phyloP scores from a whole-genome alignment of 139 green algal genomes.

The Chlorella vulgaris region DNA sequence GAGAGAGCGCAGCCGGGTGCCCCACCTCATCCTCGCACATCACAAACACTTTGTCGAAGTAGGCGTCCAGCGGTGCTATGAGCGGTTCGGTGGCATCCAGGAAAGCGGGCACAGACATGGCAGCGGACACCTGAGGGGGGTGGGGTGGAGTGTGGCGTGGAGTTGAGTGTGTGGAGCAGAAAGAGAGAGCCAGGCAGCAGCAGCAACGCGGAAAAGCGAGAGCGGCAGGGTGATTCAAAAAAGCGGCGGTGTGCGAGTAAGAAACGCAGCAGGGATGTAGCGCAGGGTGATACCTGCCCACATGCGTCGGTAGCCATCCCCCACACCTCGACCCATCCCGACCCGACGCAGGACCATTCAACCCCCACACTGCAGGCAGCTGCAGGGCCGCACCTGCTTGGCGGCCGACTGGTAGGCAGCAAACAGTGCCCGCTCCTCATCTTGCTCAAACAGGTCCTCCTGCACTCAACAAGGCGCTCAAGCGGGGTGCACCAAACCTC shows the following conservation, averaged over 20 bases:
- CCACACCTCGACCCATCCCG: background rate
- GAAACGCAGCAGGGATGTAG: no score
- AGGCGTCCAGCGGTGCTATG: constrained; percentile 77
- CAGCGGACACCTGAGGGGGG: constrained; percentile 29
- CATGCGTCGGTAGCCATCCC: no score
- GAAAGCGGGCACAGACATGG: constrained; percentile 65
- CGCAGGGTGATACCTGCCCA: no score
- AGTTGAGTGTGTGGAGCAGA: no score
- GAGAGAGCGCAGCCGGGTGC: background rate
- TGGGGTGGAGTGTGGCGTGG: no score
- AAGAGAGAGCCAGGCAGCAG: background rate
- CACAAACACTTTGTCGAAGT: constrained; percentile 94
- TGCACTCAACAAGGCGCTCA: background rate
- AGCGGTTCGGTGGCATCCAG: constrained; percentile 62
- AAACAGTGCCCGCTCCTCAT: constrained; percentile 78
- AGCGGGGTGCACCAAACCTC: no score
- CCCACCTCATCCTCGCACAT: constrained; percentile 86
- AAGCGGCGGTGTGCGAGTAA: no score
- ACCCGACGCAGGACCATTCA: background rate
- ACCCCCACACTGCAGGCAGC: background rate
- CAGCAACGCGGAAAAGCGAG: background rate
- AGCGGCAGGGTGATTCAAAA: no score
- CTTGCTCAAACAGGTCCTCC: constrained; percentile 69
- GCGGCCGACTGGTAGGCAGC: constrained; percentile 52
- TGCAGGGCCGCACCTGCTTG: constrained; percentile 16